Conservation (phyloP, 441 rosid genomes). For the Metrosideros polymorpha region DNA sequence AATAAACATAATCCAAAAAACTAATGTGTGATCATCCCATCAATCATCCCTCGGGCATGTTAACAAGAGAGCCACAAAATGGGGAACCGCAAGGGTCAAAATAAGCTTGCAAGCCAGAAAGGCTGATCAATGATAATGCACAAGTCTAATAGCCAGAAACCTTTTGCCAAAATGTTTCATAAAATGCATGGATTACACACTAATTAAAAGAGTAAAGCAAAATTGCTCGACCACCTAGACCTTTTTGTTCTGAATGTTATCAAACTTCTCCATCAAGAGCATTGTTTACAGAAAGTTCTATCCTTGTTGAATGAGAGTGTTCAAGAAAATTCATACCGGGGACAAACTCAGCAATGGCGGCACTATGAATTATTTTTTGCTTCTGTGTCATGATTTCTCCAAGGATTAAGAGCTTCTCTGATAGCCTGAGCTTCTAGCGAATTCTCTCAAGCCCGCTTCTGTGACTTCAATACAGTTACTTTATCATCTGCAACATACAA, state of each 20-base stretch:
- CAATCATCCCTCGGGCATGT: neutral
- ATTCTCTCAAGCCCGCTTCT: conserved; percentile 66
- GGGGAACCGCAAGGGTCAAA: neutral
- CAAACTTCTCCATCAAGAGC: neutral
- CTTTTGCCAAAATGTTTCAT: neutral
- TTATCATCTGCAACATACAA: conserved; percentile 45
- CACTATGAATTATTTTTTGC: conserved; percentile 22
- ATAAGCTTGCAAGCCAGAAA: neutral
- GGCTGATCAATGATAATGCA: neutral
- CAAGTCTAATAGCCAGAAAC: neutral
- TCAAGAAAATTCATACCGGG: neutral
- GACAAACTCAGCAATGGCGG: neutral
- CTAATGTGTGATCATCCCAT: neutral
- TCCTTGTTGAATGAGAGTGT: neutral
- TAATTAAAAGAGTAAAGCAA: neutral
- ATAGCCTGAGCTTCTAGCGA: conserved; percentile 73
- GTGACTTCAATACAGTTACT: conserved; percentile 69
- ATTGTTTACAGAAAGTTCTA: no score
- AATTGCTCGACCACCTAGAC: neutral
- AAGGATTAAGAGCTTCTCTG: conserved; percentile 78
- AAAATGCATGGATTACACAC: neutral
- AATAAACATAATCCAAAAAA: neutral
- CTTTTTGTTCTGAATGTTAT: neutral
- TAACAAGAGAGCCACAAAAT: neutral
- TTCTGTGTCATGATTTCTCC: conserved; percentile 53